Percentiles rank a stretch among this genome's conserved stretches.
Conservation (phyloP, 2,329 filamentous ascomycete genomes). For the Aureobasidium sp. region DNA sequence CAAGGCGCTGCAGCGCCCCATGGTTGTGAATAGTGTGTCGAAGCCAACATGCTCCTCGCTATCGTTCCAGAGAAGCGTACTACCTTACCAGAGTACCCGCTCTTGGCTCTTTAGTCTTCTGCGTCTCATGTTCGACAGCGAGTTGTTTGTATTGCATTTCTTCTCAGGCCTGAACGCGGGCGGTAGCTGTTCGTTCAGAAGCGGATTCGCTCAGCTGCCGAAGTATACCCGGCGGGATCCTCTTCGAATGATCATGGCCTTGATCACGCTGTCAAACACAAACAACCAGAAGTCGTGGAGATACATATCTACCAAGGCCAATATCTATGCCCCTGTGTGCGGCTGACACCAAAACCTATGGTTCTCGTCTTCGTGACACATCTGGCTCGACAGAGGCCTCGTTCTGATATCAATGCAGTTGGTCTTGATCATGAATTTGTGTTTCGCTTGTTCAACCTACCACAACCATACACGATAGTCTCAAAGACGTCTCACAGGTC, state of each 20-base stretch:
- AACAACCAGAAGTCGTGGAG: neutral
- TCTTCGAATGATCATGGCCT: neutral
- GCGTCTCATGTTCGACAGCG: neutral
- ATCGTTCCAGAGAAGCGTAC: too few relatives aligned
- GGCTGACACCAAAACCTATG: neutral
- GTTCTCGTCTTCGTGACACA: too few relatives aligned
- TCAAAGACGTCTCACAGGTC: neutral
- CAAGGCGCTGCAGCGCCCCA: neutral
- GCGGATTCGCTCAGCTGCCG: neutral
- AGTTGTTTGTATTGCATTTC: neutral
- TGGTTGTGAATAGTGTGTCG: neutral
- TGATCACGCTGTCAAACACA: neutral
- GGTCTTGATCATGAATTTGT: neutral
- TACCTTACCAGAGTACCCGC: neutral
- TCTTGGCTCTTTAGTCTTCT: neutral
- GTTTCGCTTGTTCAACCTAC: neutral
- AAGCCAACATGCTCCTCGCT: neutral
- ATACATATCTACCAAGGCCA: neutral
- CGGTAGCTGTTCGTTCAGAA: neutral
- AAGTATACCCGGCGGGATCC: neutral
- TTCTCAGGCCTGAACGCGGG: neutral
- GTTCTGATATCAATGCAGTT: too few relatives aligned
- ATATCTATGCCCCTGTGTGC: neutral
- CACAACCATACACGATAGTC: neutral
- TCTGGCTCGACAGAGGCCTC: too few relatives aligned